Conservation (phyloP, 2,329 filamentous ascomycete genomes). For the Beauveria scarabaeidicola region DNA sequence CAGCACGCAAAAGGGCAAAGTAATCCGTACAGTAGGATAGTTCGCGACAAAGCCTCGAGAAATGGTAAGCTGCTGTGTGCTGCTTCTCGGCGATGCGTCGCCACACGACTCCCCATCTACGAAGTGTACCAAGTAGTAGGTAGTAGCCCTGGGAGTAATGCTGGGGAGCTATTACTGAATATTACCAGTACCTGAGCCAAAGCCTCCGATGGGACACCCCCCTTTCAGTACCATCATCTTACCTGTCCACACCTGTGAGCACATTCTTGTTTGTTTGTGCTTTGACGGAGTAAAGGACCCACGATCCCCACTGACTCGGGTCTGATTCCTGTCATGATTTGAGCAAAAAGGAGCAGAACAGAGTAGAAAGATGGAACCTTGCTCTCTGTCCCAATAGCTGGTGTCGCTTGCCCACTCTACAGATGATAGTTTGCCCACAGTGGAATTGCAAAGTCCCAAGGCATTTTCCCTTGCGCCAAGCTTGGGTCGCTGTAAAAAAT, state of each 20-base stretch:
- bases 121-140: too few species aligned
- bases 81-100: not conserved
- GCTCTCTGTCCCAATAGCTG: not conserved
- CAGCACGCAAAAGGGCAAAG: too few species aligned
- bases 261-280: slow-evolving; percentile 7
- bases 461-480: not conserved
- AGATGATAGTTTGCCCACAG: not conserved
- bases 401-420: not conserved
- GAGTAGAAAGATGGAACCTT: not conserved
- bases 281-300: not conserved
- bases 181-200: not conserved
- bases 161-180: too few species aligned
- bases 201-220: not conserved
- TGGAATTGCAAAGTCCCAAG: too few species aligned
- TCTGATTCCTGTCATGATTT: not conserved
- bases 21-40: too few species aligned
- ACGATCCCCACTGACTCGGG: slow-evolving; percentile 1
- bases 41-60: too few species aligned
- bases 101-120: too few species aligned
- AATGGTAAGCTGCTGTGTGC: not conserved
- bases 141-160: too few species aligned
- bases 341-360: not conserved
- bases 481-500: not conserved
- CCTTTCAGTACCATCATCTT: not conserved
- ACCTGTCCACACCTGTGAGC: not conserved